Percentiles rank a stretch among this genome's conserved stretches.
phyloP scores from a whole-genome alignment of 352 stramenopile genomes.

The Phytopythium litorale region DNA sequence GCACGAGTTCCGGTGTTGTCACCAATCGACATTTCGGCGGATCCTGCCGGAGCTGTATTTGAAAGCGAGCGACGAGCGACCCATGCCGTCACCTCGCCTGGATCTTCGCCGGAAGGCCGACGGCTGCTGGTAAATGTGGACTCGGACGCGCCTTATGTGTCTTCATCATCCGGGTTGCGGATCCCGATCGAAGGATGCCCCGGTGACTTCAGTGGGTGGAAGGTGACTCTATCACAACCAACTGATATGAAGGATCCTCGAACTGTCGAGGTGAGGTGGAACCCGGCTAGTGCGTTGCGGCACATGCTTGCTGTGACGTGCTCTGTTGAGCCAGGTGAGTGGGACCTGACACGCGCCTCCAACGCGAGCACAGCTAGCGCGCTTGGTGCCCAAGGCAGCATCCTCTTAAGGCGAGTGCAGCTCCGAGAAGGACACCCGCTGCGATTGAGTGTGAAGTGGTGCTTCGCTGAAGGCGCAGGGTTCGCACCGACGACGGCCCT shows the following conservation, averaged over 20 bases:
- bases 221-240: conserved; percentile 33
- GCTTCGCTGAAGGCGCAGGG: conserved; percentile 52
- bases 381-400: neutral
- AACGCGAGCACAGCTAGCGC: neutral
- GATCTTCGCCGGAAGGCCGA: neutral
- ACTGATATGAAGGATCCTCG: neutral
- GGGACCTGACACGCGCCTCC: conserved; percentile 7
- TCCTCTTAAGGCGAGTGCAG: conserved; percentile 39
- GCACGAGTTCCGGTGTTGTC: neutral
- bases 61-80: neutral
- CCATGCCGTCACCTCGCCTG: neutral
- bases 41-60: neutral
- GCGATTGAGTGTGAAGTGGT: conserved; percentile 56
- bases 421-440: conserved; percentile 30
- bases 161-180: conserved; percentile 47
- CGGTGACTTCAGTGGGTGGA: conserved; percentile 54
- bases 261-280: conserved; percentile 58
- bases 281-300: conserved; percentile 35
- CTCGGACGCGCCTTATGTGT: conserved; percentile 36
- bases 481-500: conserved; percentile 64
- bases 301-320: conserved; percentile 51
- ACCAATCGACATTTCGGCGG: conserved; percentile 2
- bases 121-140: conserved; percentile 15
- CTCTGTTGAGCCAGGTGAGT: conserved; percentile 25
- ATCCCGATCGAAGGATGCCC: conserved; percentile 76